Base-by-base conservation (phyloP, 441 rosid species). In the Aquilaria agallochum region DNA sequence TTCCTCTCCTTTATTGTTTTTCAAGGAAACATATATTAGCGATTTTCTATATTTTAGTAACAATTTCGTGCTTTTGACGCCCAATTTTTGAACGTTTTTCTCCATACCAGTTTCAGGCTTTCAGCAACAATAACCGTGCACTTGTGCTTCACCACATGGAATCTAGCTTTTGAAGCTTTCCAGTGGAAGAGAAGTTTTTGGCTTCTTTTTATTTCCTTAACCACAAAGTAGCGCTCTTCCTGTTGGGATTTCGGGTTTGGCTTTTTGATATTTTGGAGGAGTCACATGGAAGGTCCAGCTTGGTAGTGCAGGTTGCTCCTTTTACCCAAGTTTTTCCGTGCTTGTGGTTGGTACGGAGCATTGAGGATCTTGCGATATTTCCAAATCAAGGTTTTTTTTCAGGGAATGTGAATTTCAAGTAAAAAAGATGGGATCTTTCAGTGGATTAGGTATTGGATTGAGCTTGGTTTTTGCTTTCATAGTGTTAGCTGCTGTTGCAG, bases 391-490 rank as follows among this genome's bases (percentile, higher is more conserved):
- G 11, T 62, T 49, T 31, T 34, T 36, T 12, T 55, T 57, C 55
- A 62, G 79, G 72, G 75, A 59, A 74, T 82, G 90, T 80, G 82
- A 84, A 69, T 69, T 76, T 73, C 14, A 51, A 53, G 42, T 36
- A 1, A 36, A 36, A 36, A 4, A 77, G 76, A 90, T 90, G 97
- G 51, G 57, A 59, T 66, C 78, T 74, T 77, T 84, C 13, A 74
- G 80, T 67, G 86, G 88, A 9, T 84, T 90, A 72, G 92, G 87
- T 33, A 67, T 90, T 64, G 83, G 89, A 36, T 78, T 94, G 36
- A 79, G 93, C 65, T 50, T 87, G 47, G 91, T 87, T 34, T 89
- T 84, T 68, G 95, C 93, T 64, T 85, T 80, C 64, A 88, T 94
- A 59, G 64, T 87, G 10, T 58, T 94, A 52, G 97, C 95, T 40